These are phyloP conservation scores for Cutaneotrichosporon sp. DNA, from an alignment of 1,284 basidiomycete species.

Conservation along the genomic window DNA sequence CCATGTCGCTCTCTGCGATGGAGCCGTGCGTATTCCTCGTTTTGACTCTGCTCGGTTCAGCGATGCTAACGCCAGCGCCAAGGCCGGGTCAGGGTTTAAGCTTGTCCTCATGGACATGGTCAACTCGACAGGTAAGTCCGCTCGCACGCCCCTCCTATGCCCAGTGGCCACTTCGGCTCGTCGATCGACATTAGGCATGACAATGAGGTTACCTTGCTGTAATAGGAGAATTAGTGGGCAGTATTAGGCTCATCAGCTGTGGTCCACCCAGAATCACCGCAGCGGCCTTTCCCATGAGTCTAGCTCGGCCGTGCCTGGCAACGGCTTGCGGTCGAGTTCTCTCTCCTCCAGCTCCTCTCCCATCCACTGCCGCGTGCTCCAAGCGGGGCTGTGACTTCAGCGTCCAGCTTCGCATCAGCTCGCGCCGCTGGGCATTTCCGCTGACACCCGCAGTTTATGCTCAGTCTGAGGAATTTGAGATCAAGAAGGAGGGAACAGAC, in stretches of 20 bases:
- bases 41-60: too few species aligned
- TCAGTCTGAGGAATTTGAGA: constrained; percentile 12
- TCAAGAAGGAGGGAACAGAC: constrained; percentile 9
- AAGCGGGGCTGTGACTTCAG: too few species aligned
- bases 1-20: neutral
- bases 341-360: too few species aligned
- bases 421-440: neutral
- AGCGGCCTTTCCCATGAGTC: neutral
- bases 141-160: neutral
- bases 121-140: constrained; percentile 4
- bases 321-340: too few species aligned
- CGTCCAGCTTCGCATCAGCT: too few species aligned
- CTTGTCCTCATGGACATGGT: neutral
- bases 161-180: neutral
- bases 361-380: too few species aligned
- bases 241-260: too few species aligned
- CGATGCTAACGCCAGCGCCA: constrained; percentile 1
- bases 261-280: too few species aligned
- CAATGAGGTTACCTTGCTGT: too few species aligned
- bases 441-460: constrained; percentile 8
- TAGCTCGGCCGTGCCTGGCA: too few species aligned
- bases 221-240: too few species aligned
- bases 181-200: too few species aligned
- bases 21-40: neutral
- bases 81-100: constrained; percentile 1